Percentiles rank a stretch among this genome's conserved stretches.
These are phyloP conservation scores for Gossypium stocksii DNA, from an alignment of 345 rosid genomes.

Conservation along the genomic window DNA sequence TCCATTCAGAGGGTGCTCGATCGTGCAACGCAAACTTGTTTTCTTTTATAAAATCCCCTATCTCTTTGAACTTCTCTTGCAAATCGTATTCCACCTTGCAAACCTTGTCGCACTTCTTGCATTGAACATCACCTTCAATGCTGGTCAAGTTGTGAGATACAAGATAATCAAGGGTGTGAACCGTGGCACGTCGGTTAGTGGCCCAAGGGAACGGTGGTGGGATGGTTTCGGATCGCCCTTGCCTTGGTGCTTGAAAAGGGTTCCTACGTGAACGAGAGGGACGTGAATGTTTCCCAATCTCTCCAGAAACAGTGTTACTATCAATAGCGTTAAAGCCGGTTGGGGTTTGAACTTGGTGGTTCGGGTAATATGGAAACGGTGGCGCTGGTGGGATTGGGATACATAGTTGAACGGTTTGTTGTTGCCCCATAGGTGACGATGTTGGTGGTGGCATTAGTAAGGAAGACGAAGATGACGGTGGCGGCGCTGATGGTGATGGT, in stretches of 20 bases:
- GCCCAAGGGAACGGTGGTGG: constrained; percentile 32
- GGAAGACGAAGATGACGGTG: too few relatives aligned
- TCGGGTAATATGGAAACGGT: background rate
- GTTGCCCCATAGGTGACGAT: background rate
- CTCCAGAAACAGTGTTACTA: background rate
- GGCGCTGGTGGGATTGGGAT: constrained; percentile 1
- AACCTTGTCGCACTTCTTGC: constrained; percentile 23
- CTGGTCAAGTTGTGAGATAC: constrained; percentile 8
- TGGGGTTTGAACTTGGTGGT: background rate
- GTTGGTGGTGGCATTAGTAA: background rate
- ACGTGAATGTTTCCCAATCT: constrained; percentile 9
- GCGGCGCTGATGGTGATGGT: too few relatives aligned
- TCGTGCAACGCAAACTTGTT: constrained; percentile 27
- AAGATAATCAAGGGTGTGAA: constrained; percentile 24
- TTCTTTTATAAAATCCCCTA: constrained; percentile 17
- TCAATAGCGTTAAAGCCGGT: background rate
- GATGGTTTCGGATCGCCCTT: constrained; percentile 21
- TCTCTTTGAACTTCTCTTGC: constrained; percentile 24
- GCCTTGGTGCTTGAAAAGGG: constrained; percentile 10
- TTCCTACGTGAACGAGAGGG: constrained; percentile 10
- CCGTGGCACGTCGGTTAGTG: constrained; percentile 20
- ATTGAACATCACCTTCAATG: constrained; percentile 28
- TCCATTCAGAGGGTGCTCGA: constrained; percentile 34
- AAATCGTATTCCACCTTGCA: constrained; percentile 26
- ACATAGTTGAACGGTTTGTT: background rate